Base-by-base conservation (phyloP, 768 basidiomycete species). In the Tylopilus rubrobrunneus region DNA sequence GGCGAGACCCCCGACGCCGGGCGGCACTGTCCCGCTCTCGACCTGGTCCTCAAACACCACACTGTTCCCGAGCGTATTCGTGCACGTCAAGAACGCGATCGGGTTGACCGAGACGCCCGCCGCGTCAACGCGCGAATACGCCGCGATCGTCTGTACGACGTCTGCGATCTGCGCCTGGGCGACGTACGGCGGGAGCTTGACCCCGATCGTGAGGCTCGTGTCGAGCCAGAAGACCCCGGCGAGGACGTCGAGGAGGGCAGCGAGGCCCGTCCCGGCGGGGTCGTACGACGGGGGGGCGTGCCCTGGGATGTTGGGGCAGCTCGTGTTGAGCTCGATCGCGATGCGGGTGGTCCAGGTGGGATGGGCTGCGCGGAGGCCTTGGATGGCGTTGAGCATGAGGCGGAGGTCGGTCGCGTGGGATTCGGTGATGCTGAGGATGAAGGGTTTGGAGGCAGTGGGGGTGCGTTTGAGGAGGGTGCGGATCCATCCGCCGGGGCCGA, bases 261-360 rank as follows among this genome's bases (percentile, higher is more conserved):
- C 49, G 48, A 92, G 78, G 1, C 19, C 37, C 0, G 56, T 39
- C 5, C 74, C 68, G 1, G 71, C 12, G 48, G 83, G 76, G 37
- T 78, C 69, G 69, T 93, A 93, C 10, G 87, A 80, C 19, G 84
- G 78, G 0, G 88, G 89, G 0, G 87, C 78, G 25, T 75, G 72
- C 11, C 68, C 70, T 51, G 68, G 64, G 59, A 92, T 87, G 65
- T 94, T 94, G 4, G 92, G 92, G 59, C 92, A 94, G 39, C 85
- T 87, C 0, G 89, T 84, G 67, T 94, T 94, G 63, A 93, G 74
- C 69, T 94, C 92, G 61, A 92, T 71, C 14, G 80, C 91, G 55
- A 93, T 73, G 57, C 74, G 62, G 56, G 75, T 67, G 50, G 63
- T 55, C 76, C 73, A 57, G 55, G 57, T 17, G 70, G 61, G 48